Base-by-base conservation (phyloP, 768 basidiomycete genomes). In the Leccinum disarticulatum region DNA sequence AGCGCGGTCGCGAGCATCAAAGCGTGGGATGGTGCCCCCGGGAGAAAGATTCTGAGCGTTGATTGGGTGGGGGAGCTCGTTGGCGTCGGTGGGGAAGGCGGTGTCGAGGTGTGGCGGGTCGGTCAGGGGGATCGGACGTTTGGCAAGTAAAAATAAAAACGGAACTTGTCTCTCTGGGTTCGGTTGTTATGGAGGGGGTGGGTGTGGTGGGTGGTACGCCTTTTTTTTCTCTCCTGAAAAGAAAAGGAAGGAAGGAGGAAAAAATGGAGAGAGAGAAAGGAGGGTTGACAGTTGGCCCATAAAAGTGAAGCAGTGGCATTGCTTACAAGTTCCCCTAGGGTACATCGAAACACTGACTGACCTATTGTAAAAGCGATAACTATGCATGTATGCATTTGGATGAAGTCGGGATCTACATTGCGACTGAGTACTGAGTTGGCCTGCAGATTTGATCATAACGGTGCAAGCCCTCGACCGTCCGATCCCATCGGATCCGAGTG, bases 1-100 rank as follows among this genome's bases (percentile, higher is more conserved):
- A 77, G 79, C 14, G 83, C 88, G 1, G 77, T 93, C 49, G 79
- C 87, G 22, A 84, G 77, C 59, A 87, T 92, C 68, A 81, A 80
- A 51, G 80, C 78, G 2, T 86, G 83, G 82, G 81, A 84, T 7
- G 80, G 80, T 3, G 66, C 13, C 1, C 4, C 67, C 4, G 41
- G n/a, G 6, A 77, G 80, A 68, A 89, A 89, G 66, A 79, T 90
- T 1, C 64, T 90, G 58, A 74, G 78, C 57, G 76, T 86, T 27
- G 84, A 87, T 68, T 85, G 84, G 87, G 78, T 68, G 19, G 67
- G 75, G 11, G 86, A 84, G 3, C 67, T 87, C 9, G 78, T 86
- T 0, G 83, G 79, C 31, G 74, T 87, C 30, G 87, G 81, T 15
- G 87, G 86, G 0, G 87, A 90, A 68, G 83, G 82, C 25, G 88